Evolutionary conservation across 176 grass and related monocot species (phyloP).

Genomic region (Oryza australiensis): DNA sequence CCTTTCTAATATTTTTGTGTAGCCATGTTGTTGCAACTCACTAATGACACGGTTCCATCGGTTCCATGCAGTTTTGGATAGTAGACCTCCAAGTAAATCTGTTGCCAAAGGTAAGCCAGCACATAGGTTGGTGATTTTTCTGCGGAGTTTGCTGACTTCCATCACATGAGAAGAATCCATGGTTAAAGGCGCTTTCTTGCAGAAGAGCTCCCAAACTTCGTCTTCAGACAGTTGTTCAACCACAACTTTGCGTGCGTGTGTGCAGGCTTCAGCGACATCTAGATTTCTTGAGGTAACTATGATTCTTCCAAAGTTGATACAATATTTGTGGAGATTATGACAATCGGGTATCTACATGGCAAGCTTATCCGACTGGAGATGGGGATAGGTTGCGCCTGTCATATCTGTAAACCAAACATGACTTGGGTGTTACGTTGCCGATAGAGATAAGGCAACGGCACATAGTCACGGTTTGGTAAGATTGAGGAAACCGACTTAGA

Average conservation of each 20-base stretch:
- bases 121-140: not conserved
- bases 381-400: no score
- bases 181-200: not conserved
- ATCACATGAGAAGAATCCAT: not conserved
- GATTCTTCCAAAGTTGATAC: slow-evolving; percentile 1
- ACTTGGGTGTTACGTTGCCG: no score
- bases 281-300: not conserved
- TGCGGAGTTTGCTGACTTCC: no score
- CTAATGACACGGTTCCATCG: not conserved
- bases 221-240: not conserved
- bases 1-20: not conserved
- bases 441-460: no score
- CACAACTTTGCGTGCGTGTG: not conserved
- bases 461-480: no score
- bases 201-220: not conserved
- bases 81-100: not conserved
- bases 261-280: not conserved
- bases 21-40: not conserved
- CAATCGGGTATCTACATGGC: no score
- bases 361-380: no score
- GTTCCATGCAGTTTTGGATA: not conserved
- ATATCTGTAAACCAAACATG: no score
- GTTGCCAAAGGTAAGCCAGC: not conserved
- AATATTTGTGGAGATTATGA: no score
- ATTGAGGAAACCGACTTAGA: no score